Conservation (phyloP, 2,329 filamentous ascomycete genomes). For the Fusarium equiseti region DNA sequence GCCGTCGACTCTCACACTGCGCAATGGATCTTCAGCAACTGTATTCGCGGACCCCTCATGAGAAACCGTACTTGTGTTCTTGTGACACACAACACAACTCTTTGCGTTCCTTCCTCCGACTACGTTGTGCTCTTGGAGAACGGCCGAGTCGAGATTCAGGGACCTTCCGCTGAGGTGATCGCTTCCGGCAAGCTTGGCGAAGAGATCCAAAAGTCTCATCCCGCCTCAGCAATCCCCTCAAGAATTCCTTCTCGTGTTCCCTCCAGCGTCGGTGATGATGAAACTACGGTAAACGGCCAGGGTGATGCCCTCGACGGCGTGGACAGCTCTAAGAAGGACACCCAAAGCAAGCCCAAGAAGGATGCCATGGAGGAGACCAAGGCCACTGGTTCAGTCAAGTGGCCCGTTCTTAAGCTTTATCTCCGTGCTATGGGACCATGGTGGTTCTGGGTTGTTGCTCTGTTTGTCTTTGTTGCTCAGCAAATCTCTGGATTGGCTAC, state of each 20-base stretch:
- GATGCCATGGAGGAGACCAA: slow-evolving; percentile 79
- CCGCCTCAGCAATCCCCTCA: slow-evolving; percentile 77
- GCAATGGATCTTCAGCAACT: slow-evolving; percentile 97
- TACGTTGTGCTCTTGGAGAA: slow-evolving; percentile 90
- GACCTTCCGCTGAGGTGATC: slow-evolving; percentile 82
- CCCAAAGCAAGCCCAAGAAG: slow-evolving; percentile 60
- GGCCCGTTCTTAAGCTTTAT: slow-evolving; percentile 87
- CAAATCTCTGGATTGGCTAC: slow-evolving; percentile 89
- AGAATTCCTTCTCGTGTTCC: slow-evolving; percentile 81
- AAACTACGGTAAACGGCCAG: slow-evolving; percentile 65
- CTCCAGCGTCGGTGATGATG: slow-evolving; percentile 78
- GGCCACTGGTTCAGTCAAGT: slow-evolving; percentile 87
- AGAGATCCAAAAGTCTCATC: slow-evolving; percentile 79
- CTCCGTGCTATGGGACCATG: slow-evolving; percentile 92
- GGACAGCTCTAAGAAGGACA: slow-evolving; percentile 59
- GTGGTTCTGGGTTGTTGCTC: slow-evolving; percentile 90
- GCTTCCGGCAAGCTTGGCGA: slow-evolving; percentile 90
- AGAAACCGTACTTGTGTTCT: slow-evolving; percentile 88
- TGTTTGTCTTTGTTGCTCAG: slow-evolving; percentile 81
- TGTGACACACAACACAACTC: slow-evolving; percentile 93
- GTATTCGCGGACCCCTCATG: slow-evolving; percentile 92
- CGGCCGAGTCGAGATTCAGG: slow-evolving; percentile 81
- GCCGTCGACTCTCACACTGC: slow-evolving; percentile 98
- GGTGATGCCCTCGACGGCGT: slow-evolving; percentile 61
- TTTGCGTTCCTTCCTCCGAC: slow-evolving; percentile 84